phyloP scores from a whole-genome alignment of 2,329 filamentous ascomycete species.

The Nothophoma quercina region DNA sequence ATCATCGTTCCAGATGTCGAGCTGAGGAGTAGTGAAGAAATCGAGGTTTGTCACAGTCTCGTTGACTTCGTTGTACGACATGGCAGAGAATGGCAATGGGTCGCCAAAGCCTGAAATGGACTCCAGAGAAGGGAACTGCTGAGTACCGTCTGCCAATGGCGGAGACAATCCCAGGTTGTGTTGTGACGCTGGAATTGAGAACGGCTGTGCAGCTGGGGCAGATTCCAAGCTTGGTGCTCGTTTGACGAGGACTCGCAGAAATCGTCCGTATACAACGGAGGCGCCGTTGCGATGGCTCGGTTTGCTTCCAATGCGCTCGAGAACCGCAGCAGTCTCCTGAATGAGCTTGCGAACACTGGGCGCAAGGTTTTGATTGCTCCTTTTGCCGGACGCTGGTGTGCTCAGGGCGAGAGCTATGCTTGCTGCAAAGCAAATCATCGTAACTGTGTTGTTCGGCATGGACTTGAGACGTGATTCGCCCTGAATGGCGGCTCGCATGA shows the following conservation, averaged over 20 bases:
- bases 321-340: constrained; percentile 71
- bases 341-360: constrained; percentile 53
- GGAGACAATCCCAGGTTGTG: constrained; percentile 13
- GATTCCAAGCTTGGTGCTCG: constrained; percentile 34
- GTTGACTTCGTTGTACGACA: constrained; percentile 74
- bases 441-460: constrained; percentile 80
- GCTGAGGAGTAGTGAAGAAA: constrained; percentile 64
- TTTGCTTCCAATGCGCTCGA: constrained; percentile 72
- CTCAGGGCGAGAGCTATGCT: constrained; percentile 60
- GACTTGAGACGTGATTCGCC: constrained; percentile 73
- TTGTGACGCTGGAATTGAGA: constrained; percentile 18
- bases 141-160: constrained; percentile 2
- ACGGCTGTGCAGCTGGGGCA: constrained; percentile 15
- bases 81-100: constrained; percentile 67
- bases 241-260: constrained; percentile 57
- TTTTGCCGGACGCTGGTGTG: constrained; percentile 33
- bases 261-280: constrained; percentile 66
- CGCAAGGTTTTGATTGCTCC: constrained; percentile 37
- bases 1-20: constrained; percentile 65
- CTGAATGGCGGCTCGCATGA: constrained; percentile 76
- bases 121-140: constrained; percentile 20
- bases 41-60: constrained; percentile 71
- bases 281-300: constrained; percentile 73
- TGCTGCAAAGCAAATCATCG: constrained; percentile 77
- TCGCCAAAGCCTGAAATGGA: constrained; percentile 30